A percentile compares a stretch with the other conserved stretches of the same genome.
Evolutionary conservation across 148 eudicot genomes (phyloP).

Genomic region (Camellia sinensis): DNA sequence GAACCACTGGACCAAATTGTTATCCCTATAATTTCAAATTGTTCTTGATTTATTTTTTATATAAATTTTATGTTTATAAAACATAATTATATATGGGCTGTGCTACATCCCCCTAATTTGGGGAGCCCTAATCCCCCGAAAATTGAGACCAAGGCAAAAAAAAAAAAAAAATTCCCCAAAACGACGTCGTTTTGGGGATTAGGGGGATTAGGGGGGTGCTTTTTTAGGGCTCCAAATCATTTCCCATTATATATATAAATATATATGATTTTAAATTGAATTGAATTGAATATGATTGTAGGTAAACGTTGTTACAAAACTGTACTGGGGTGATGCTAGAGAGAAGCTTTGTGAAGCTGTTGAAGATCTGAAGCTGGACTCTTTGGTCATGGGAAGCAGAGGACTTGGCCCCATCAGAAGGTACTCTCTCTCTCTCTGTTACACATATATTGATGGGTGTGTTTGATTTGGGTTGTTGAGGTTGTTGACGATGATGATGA

Average conservation of each 20-base stretch:
- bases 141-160: no score
- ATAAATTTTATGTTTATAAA: no score
- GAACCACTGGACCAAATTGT: no score
- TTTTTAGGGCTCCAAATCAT: no score
- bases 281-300: constrained; percentile 11
- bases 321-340: constrained; percentile 93
- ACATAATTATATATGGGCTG: not conserved
- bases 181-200: no score
- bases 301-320: constrained; percentile 59
- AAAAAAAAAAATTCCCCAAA: no score
- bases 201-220: no score
- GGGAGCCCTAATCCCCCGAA: no score
- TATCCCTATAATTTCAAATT: no score
- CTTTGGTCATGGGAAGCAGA: constrained; percentile 91
- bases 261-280: not conserved
- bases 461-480: not conserved
- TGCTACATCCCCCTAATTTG: no score
- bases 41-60: no score
- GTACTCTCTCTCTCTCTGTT: constrained; percentile 25
- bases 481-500: no score
- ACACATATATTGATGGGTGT: not conserved
- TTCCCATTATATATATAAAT: not conserved
- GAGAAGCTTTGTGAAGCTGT: constrained; percentile 70
- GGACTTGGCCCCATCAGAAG: constrained; percentile 66
- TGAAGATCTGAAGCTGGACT: constrained; percentile 62